Conservation (phyloP, 1,284 basidiomycete genomes). For the Uromyces viciae-fabae region DNA sequence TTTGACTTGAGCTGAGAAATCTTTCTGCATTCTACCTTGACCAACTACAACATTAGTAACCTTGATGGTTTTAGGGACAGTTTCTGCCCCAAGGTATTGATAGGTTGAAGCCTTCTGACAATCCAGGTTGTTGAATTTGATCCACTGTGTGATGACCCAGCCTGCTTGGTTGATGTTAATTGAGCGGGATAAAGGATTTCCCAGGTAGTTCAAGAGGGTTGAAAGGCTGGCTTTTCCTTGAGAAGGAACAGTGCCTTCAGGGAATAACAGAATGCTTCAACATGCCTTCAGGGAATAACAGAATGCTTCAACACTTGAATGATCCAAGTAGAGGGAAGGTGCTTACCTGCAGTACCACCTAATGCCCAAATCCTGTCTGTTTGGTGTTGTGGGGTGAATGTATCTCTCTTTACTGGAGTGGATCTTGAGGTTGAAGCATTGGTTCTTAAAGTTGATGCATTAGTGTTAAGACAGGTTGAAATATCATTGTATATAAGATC, state of each 20-base stretch:
- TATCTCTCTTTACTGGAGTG: neutral
- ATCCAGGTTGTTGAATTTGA: neutral
- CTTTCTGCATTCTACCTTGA: neutral
- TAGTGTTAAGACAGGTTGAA: neutral
- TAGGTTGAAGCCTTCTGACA: too few species aligned
- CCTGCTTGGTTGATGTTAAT: neutral
- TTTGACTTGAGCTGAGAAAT: neutral
- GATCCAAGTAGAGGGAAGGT: too few species aligned
- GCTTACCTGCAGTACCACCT: neutral
- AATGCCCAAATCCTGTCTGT: neutral
- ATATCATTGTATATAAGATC: constrained; percentile 1
- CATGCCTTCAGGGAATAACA: too few species aligned
- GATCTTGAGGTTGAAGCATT: neutral
- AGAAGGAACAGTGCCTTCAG: neutral
- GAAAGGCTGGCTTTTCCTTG: neutral
- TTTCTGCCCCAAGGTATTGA: neutral
- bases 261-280: too few species aligned
- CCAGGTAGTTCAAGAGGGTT: neutral
- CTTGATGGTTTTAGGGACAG: neutral
- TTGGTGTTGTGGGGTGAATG: neutral
- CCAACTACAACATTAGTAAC: neutral
- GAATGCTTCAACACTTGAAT: too few species aligned
- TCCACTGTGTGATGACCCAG: neutral
- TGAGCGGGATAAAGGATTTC: neutral
- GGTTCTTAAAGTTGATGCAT: neutral